Evolutionary conservation across 495 filamentous ascomycete genomes (phyloP).

Genomic region (Penicillium crystallinum): DNA sequence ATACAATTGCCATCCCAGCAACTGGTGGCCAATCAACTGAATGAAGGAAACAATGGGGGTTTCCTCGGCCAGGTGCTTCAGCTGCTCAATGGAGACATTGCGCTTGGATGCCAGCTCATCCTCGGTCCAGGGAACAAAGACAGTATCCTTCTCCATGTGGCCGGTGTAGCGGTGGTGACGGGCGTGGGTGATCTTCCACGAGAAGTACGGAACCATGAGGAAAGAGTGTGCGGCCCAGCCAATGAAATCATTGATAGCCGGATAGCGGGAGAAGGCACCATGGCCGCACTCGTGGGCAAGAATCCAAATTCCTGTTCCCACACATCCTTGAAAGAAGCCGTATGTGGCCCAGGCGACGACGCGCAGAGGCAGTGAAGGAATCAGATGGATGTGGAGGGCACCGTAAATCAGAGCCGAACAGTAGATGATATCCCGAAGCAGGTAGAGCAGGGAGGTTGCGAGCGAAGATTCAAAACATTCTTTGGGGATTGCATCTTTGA

Average conservation of each 20-base stretch:
- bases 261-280: conserved; percentile 60
- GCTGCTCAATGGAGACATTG: conserved; percentile 29
- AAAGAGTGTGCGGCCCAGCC: conserved; percentile 63
- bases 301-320: conserved; percentile 26
- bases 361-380: conserved; percentile 17
- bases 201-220: conserved; percentile 67
- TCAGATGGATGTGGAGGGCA: conserved; percentile 20
- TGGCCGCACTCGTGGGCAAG: conserved; percentile 37
- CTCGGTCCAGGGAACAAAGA: conserved; percentile 51
- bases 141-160: conserved; percentile 55
- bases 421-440: conserved; percentile 15
- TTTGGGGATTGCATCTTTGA: conserved; percentile 17
- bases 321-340: conserved; percentile 23
- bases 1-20: conserved; percentile 54
- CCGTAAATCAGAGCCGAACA: conserved; percentile 18
- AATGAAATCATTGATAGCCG: conserved; percentile 58
- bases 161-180: conserved; percentile 65
- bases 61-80: conserved; percentile 50
- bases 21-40: conserved; percentile 46
- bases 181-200: conserved; percentile 70
- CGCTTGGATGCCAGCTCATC: conserved; percentile 34
- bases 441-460: conserved; percentile 13
- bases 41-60: conserved; percentile 49
- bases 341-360: conserved; percentile 19
- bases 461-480: conserved; percentile 26